A percentile compares a stretch with the other conserved stretches of the same genome.
Conservation (phyloP, 768 basidiomycete genomes). For the Suillus bovinus region DNA sequence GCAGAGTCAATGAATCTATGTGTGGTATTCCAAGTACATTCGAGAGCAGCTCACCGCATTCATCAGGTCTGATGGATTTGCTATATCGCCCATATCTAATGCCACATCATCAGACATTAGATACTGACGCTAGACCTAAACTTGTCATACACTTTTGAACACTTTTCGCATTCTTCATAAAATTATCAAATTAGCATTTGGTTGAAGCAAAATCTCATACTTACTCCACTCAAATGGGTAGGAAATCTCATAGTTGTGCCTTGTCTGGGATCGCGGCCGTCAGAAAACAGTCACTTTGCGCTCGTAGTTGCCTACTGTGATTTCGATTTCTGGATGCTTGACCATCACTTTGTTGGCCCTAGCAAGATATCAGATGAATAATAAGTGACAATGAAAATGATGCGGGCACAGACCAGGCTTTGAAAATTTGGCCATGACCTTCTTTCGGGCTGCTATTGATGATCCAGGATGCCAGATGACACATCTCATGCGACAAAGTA, state of each 20-base stretch:
- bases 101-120: conserved; percentile 6
- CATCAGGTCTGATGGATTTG: conserved; percentile 67
- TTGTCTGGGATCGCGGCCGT: conserved; percentile 44
- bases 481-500: conserved; percentile 91
- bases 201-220: conserved; percentile 23
- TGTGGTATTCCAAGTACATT: neutral
- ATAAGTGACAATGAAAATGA: neutral
- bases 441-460: conserved; percentile 71
- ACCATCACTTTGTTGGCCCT: conserved; percentile 72
- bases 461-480: conserved; percentile 85
- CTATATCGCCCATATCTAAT: conserved; percentile 71
- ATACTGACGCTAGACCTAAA: neutral
- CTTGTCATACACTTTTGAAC: conserved; percentile 55
- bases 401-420: conserved; percentile 54
- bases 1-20: neutral
- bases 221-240: conserved; percentile 76
- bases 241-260: conserved; percentile 73
- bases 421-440: conserved; percentile 72
- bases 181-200: conserved; percentile 10
- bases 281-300: conserved; percentile 4
- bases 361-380: neutral
- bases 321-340: conserved; percentile 65
- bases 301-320: conserved; percentile 44
- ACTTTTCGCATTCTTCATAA: conserved; percentile 58
- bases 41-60: conserved; percentile 50